Evolutionary conservation across 1,284 basidiomycete genomes (phyloP), one percentile per base, ranked within the genome.

Genomic region (Apiotrichum gamsii): DNA sequence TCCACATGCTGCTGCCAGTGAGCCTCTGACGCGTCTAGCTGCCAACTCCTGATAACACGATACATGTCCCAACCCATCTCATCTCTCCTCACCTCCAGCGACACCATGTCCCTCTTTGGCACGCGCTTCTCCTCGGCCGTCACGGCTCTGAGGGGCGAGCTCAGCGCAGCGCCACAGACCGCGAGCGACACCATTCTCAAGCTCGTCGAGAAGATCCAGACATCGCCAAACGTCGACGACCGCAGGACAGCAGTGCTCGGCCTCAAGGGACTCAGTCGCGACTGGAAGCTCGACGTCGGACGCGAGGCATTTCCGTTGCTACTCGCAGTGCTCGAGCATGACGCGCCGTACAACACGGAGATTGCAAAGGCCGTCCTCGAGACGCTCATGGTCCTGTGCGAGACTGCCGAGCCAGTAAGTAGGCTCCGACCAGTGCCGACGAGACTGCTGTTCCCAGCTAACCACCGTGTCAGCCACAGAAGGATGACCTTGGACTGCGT

Each of bases 351-450:
- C 43, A 91, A 96, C 67, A 77, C 82, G 9, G 91, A 95, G 61
- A 89, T 87, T 49, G 90, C 85, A 2, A 93, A 89, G 67, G 90
- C 90, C 9, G 83, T 85, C 8, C 74, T 96, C 58, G 91, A 95
- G 73, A 93, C 90, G 1, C 72, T 95, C 50, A 80, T 82, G 70
- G 65, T 65, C 47, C 54, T 72, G 45, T 69, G 65, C 39, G 71
- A 73, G 41, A 61, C 64, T 0, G 58, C 60, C 8, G 69, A 72
- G 34, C 69, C 70, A 65, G 67, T 65, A 20, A 46, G 58, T n/a
- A 2, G 29, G 20, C 19, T 16, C 21, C 8, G 4, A n/a, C 2
- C 9, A 20, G 2, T 14, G 19, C 15, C 11, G 6, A n/a, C n/a
- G n/a, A n/a, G n/a, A n/a, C n/a, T n/a, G n/a, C n/a, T n/a, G n/a